phyloP scores from a whole-genome alignment of 495 filamentous ascomycete species.

The Patellaria atrata region DNA sequence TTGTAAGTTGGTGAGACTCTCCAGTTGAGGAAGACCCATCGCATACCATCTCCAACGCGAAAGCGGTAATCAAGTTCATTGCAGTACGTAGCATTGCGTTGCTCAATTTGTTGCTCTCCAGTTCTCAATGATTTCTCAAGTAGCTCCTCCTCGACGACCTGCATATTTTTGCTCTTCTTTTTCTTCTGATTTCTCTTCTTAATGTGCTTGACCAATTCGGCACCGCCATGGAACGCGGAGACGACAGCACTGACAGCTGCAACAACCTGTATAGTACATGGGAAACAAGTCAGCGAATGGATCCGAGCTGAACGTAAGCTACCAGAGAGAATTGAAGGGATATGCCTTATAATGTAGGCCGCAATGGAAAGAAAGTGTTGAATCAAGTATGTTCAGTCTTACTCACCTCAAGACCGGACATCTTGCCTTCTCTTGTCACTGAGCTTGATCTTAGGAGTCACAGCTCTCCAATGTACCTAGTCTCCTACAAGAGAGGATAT shows the following conservation, averaged over 20 bases:
- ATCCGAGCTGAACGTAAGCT: no score
- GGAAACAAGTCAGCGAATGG: constrained; percentile 1
- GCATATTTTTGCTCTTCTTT: constrained; percentile 17
- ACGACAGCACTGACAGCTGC: constrained; percentile 31
- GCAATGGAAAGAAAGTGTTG: neutral
- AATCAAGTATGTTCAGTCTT: neutral
- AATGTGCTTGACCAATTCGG: constrained; percentile 26
- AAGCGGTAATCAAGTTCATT: constrained; percentile 13
- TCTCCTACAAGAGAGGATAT: neutral
- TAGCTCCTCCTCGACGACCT: constrained; percentile 18
- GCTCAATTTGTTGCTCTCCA: constrained; percentile 11
- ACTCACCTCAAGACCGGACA: constrained; percentile 19
- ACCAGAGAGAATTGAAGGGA: no score
- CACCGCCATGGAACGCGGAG: constrained; percentile 32
- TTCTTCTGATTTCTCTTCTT: constrained; percentile 26
- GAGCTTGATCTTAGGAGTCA: neutral
- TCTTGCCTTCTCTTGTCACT: constrained; percentile 2
- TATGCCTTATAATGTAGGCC: neutral
- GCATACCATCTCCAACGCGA: constrained; percentile 29
- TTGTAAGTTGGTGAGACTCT: constrained; percentile 4
- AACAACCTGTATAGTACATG: constrained; percentile 21
- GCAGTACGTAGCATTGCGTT: constrained; percentile 9
- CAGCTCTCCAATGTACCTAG: neutral
- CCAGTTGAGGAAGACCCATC: neutral
- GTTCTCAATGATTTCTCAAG: constrained; percentile 16